Evolutionary conservation across 1,284 basidiomycete species (phyloP).

Genomic region (Hemileia vastatrix): DNA sequence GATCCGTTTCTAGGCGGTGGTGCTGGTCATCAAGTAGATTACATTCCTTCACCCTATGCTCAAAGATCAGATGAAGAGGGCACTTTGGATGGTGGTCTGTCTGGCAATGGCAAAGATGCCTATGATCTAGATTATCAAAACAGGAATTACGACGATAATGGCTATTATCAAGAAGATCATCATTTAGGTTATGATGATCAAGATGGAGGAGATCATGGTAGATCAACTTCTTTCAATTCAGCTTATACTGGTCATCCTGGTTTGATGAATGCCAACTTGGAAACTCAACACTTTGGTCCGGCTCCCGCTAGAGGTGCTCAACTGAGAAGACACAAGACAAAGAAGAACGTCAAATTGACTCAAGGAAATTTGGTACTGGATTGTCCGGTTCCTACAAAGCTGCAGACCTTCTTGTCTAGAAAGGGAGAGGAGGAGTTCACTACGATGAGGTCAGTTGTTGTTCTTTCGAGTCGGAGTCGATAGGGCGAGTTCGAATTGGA

Average conservation of each 20-base stretch:
- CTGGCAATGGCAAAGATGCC: slow-evolving; percentile 2
- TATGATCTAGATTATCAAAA: not conserved
- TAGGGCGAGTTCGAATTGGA: too few relatives aligned
- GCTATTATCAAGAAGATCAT: not conserved
- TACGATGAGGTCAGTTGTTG: too few relatives aligned
- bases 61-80: not conserved
- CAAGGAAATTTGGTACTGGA: slow-evolving; percentile 43
- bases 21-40: not conserved
- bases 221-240: not conserved
- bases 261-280: slow-evolving; percentile 12
- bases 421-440: too few relatives aligned
- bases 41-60: not conserved
- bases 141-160: slow-evolving; percentile 5
- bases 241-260: not conserved
- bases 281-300: slow-evolving; percentile 41
- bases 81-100: not conserved
- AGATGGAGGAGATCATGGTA: not conserved
- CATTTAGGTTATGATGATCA: slow-evolving; percentile 24
- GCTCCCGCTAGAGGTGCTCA: slow-evolving; percentile 37
- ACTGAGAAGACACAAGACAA: slow-evolving; percentile 40
- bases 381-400: slow-evolving; percentile 41
- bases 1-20: not conserved
- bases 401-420: too few relatives aligned
- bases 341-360: slow-evolving; percentile 39
- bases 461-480: too few relatives aligned